These are phyloP conservation scores for Mortierella sp. DNA, from an alignment of 371 early-diverging fungal genomes.

Conservation along the genomic window DNA sequence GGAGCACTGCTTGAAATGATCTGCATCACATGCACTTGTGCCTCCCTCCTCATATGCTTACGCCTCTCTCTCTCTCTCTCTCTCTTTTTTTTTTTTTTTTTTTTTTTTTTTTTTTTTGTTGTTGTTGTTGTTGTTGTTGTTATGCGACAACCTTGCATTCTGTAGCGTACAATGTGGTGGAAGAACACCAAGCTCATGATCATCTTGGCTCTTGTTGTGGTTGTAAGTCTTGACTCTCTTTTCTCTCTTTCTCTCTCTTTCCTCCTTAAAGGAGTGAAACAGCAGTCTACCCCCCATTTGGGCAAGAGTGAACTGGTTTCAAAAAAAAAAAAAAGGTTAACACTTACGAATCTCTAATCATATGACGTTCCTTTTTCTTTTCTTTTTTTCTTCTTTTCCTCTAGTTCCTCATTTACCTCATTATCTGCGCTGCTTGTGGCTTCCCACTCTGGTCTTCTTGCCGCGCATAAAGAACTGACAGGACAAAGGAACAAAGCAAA, in stretches of 20 bases:
- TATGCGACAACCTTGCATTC: too few species aligned
- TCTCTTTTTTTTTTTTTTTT: neutral
- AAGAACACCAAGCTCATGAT: slow-evolving; percentile 87
- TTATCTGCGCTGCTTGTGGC: slow-evolving; percentile 79
- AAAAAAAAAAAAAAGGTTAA: too few species aligned
- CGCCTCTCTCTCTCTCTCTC: neutral
- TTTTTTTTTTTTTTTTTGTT: too few species aligned
- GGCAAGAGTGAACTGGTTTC: too few species aligned
- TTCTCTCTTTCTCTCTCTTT: neutral
- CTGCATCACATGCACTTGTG: too few species aligned
- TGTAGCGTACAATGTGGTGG: slow-evolving; percentile 91
- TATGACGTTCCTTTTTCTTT: slow-evolving; percentile 2
- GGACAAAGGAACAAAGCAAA: too few species aligned
- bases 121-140: too few species aligned
- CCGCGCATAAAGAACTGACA: slow-evolving; percentile 3
- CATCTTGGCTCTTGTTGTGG: slow-evolving; percentile 69
- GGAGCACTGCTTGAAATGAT: neutral
- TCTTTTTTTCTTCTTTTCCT: slow-evolving; percentile 8
- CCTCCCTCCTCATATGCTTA: neutral
- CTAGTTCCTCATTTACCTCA: slow-evolving; percentile 74
- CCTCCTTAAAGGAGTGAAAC: too few species aligned
- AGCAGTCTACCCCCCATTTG: too few species aligned
- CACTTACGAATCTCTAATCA: neutral
- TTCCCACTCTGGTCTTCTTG: slow-evolving; percentile 63
- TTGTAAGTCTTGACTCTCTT: slow-evolving; percentile 64